Evolutionary conservation across 2,329 filamentous ascomycete genomes (phyloP), one percentile per base, ranked within the genome.

Genomic region (Aspergillus vadensis): DNA sequence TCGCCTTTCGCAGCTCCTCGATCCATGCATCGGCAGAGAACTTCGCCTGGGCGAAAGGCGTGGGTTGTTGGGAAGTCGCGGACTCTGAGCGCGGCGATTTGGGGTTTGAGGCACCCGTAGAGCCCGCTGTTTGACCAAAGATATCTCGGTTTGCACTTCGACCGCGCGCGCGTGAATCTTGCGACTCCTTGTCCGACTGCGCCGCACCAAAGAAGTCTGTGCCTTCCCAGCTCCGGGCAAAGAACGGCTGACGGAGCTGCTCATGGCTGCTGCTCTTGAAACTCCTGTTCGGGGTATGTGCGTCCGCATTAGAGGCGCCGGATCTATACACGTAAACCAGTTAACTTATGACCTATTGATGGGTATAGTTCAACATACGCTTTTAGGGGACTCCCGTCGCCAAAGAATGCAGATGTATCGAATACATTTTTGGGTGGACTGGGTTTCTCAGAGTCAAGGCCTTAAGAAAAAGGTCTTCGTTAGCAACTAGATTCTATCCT

Each of bases 21-120:
- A 68, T 65, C 77, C 78, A 80, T 39, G 73, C 65, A 38, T 78
- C 76, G 14, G 71, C 72, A 32, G 71, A 71, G 57, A 79, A 81
- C 32, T 71, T 76, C 4, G 69, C 70, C 32, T 72, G 65, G 12
- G 70, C 67, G 63, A 77, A 77, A 15, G 69, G 67, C 4, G 68
- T 69, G 15, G 74, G 71, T 14, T 65, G 58, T 54, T 73, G 70
- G 19, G 72, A 64, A 17, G 60, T 52, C 27, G 59, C 48, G 55
- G 67, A 65, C 55, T 59, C 57, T n/a, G 66, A 59, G 27, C 39
- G 52, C 8, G 64, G 57, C 4, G 66, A 57, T 21, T 73, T 67
- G 25, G 65, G 57, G 12, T 63, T 62, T 12, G 71, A 60, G 9
- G 68, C 55, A 25, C 59, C 63, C 4, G 60, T 48, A 25, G 66